phyloP scores from a whole-genome alignment of 192 early-diverging fungal species.

The Paraglomus occultum region DNA sequence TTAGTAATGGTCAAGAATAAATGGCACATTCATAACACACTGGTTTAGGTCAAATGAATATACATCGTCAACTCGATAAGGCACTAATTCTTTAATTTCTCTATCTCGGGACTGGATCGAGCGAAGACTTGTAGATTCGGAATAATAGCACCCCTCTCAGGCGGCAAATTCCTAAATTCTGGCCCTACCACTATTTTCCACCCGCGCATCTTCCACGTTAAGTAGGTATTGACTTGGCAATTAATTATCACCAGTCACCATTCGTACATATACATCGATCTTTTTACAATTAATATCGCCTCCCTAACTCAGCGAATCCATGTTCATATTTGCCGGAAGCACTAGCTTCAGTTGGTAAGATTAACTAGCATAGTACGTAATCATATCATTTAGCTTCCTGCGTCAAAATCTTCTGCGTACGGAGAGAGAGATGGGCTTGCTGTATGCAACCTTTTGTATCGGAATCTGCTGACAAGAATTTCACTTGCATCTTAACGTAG shows the following conservation, averaged over 20 bases:
- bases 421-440: background rate
- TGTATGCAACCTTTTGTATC: too few species aligned
- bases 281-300: conserved; percentile 85
- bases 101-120: conserved; percentile 92
- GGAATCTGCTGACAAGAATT: conserved; percentile 71
- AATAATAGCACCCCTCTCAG: conserved; percentile 87
- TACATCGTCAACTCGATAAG: too few species aligned
- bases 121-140: conserved; percentile 95
- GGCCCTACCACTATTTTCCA: conserved; percentile 96
- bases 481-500: conserved; percentile 92
- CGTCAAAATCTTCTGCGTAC: conserved; percentile 30
- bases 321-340: conserved; percentile 56
- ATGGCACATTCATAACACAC: too few species aligned
- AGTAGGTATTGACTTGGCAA: conserved; percentile 90
- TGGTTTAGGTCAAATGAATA: too few species aligned
- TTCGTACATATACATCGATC: conserved; percentile 93
- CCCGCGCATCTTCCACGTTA: conserved; percentile 93
- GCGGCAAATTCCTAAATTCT: conserved; percentile 80
- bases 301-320: conserved; percentile 91
- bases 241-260: conserved; percentile 99
- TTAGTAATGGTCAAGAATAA: too few species aligned
- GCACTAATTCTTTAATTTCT: conserved; percentile 84
- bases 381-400: conserved; percentile 47
- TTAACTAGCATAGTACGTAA: conserved; percentile 71
- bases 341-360: conserved; percentile 60